Evolutionary conservation across 2,329 filamentous ascomycete species (phyloP).

Genomic region (Cercospora zeae-maydis): DNA sequence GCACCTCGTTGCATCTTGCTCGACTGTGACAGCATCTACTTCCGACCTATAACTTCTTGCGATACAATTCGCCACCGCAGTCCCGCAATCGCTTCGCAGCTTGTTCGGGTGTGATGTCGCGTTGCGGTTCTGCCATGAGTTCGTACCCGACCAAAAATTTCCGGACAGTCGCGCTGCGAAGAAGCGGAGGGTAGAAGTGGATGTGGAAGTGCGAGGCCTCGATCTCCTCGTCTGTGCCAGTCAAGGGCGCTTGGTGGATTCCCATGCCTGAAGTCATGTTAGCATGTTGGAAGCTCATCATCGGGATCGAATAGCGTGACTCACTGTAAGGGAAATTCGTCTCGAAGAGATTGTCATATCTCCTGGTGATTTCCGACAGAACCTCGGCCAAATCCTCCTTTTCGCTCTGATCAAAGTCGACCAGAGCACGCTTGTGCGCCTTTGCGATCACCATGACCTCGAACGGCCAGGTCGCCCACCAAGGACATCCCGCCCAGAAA

Average conservation of each 20-base stretch:
- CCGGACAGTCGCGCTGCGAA: conserved; percentile 86
- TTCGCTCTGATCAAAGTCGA: conserved; percentile 73
- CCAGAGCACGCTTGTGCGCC: conserved; percentile 75
- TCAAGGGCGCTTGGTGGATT: conserved; percentile 88
- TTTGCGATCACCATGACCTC: conserved; percentile 88
- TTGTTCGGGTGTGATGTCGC: conserved; percentile 96
- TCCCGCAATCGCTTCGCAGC: conserved; percentile 72
- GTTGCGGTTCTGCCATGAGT: conserved; percentile 93
- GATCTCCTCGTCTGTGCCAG: conserved; percentile 75
- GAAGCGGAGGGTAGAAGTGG: conserved; percentile 93
- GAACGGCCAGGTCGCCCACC: conserved; percentile 98
- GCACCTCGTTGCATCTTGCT: background rate
- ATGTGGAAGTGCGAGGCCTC: conserved; percentile 90
- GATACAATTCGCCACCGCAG: conserved; percentile 79
- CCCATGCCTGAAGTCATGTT: conserved; percentile 63
- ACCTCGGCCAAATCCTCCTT: conserved; percentile 72
- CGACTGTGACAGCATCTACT: background rate
- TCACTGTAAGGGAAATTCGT: conserved; percentile 91
- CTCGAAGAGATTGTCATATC: conserved; percentile 97
- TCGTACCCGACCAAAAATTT: conserved; percentile 98
- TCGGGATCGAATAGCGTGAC: conserved; percentile 29
- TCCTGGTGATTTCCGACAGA: conserved; percentile 79
- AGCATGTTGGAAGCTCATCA: background rate
- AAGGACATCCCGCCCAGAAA: conserved; percentile 87
- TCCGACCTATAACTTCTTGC: conserved; percentile 44